Evolutionary conservation across 2,329 filamentous ascomycete genomes (phyloP).

Genomic region (Aspergillus fructus): DNA sequence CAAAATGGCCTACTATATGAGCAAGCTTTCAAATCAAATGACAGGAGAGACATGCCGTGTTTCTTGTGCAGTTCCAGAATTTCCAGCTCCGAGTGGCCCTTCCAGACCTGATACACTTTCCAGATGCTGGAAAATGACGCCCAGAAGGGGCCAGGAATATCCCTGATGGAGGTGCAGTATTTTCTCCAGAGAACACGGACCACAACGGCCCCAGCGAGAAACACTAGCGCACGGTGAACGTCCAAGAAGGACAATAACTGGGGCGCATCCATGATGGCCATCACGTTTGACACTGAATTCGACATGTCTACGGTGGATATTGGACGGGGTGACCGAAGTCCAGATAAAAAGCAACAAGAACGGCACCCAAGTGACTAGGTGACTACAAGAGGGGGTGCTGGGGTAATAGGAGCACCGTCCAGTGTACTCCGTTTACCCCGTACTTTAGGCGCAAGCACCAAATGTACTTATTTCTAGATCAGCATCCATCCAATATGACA

Average conservation of each 20-base stretch:
- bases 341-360: too few relatives aligned
- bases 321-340: too few relatives aligned
- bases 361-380: too few relatives aligned
- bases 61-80: slow-evolving; percentile 40
- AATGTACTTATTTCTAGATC: too few relatives aligned
- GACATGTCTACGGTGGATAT: neutral
- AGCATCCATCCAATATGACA: neutral
- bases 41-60: slow-evolving; percentile 30
- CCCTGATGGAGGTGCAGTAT: slow-evolving; percentile 47
- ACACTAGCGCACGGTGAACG: neutral
- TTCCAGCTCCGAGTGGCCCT: slow-evolving; percentile 40
- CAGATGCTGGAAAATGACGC: slow-evolving; percentile 43
- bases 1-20: slow-evolving; percentile 35
- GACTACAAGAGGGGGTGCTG: too few relatives aligned
- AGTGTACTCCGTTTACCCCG: too few relatives aligned
- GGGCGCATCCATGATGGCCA: neutral
- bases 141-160: slow-evolving; percentile 44
- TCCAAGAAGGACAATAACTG: slow-evolving; percentile 30
- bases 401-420: too few relatives aligned
- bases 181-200: slow-evolving; percentile 31
- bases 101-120: slow-evolving; percentile 39
- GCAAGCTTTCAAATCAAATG: too few relatives aligned
- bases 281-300: neutral
- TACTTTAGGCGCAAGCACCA: too few relatives aligned
- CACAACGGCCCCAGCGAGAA: neutral